A percentile compares a stretch with the other conserved stretches of the same genome.
phyloP scores from a whole-genome alignment of 2,329 filamentous ascomycete species.

The Helicocarpus griseus region DNA sequence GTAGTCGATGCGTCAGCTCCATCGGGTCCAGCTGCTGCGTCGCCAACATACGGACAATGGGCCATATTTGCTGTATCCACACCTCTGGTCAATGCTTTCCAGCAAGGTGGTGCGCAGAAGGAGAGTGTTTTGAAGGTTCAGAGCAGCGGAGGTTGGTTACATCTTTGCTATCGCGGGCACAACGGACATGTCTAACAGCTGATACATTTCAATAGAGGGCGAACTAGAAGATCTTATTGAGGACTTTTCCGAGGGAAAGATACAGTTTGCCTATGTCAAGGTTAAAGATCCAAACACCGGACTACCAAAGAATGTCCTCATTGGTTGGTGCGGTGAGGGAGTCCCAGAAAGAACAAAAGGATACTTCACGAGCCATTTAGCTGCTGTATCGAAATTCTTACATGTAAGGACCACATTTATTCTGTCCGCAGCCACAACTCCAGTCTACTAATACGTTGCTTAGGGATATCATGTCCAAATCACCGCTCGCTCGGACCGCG shows the following conservation, averaged over 20 bases:
- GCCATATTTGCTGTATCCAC: slow-evolving; percentile 88
- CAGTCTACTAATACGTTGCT: slow-evolving; percentile 9
- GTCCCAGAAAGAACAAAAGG: slow-evolving; percentile 98
- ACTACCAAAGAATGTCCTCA: slow-evolving; percentile 83
- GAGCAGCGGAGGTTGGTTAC: slow-evolving; percentile 63
- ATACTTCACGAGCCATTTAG: slow-evolving; percentile 92
- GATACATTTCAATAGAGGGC: slow-evolving; percentile 53
- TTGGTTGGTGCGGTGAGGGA: slow-evolving; percentile 95
- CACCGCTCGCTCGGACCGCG: slow-evolving; percentile 81
- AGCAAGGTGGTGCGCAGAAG: slow-evolving; percentile 68
- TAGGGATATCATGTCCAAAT: slow-evolving; percentile 94
- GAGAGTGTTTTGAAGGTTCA: slow-evolving; percentile 95
- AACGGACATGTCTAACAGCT: slow-evolving; percentile 12
- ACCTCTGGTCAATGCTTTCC: slow-evolving; percentile 85
- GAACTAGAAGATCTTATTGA: slow-evolving; percentile 84
- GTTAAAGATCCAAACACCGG: slow-evolving; percentile 88
- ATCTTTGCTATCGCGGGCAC: background rate
- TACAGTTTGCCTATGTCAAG: slow-evolving; percentile 95
- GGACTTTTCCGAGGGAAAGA: slow-evolving; percentile 90
- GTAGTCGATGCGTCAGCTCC: slow-evolving; percentile 53
- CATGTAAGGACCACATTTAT: slow-evolving; percentile 45
- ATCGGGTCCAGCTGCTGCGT: slow-evolving; percentile 50
- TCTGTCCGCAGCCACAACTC: background rate
- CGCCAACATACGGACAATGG: slow-evolving; percentile 83
- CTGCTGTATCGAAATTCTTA: slow-evolving; percentile 80